Base-by-base conservation (phyloP, 768 basidiomycete genomes). In the Chalciporus sphaerocephalus region DNA sequence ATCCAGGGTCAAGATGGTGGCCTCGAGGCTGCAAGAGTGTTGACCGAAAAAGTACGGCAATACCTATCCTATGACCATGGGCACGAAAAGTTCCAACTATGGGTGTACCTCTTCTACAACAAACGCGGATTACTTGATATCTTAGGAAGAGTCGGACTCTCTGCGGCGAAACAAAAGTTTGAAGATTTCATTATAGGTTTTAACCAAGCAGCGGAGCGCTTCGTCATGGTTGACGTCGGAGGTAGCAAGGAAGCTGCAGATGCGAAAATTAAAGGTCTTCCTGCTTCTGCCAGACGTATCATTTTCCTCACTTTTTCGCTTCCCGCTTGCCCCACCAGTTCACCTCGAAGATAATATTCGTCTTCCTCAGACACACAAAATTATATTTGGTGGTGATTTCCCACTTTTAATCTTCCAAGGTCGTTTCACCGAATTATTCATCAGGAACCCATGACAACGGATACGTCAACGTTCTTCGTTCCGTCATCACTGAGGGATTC, bases 381-480 rank as follows among this genome's bases (percentile, higher is more conserved):
- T 87, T 57, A 67, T 86, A 51, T 85, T 87, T 55, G 83, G 81
- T 57, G 85, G 85, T 77, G 49, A 46, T 60, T 20, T 32, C n/a
- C 37, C 42, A 48, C 20, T 42, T 39, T 40, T 35, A 9, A 11
- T 22, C 28, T 50, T 42, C 21, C 41, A 38, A 5, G 28, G 30
- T 16, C 30, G 22, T 44, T n/a, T 16, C 47, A 10, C 21, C n/a
- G 8, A 52, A 36, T 25, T 2, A 23, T 37, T 44, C 25, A 23
- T 35, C 51, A 85, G 83, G 83, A 51, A 81, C 80, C 56, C 85
- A 87, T 59, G 85, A 87, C 65, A 80, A 79, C 66, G 84, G 85
- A 54, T 87, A 87, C 66, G 73, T 76, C 40, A 74, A 78, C 20
- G 73, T 71, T 46, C 74, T 87, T 42, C 75, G 76, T 38, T 79